These are phyloP conservation scores for Ascochyta viciae-villosae DNA, from an alignment of 2,329 filamentous ascomycete species.

Conservation along the genomic window DNA sequence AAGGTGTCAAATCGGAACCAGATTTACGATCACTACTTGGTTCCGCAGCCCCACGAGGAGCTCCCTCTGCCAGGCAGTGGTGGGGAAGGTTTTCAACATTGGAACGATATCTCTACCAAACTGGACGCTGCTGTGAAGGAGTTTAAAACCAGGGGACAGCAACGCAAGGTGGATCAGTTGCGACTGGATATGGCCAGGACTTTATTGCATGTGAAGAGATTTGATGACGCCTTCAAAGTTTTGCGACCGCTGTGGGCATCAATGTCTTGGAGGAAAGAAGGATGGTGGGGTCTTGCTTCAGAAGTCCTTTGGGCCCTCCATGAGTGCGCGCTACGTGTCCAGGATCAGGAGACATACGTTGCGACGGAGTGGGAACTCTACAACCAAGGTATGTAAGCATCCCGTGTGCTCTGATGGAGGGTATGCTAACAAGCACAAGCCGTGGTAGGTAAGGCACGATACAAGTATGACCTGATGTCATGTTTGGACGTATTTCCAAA, in stretches of 20 bases:
- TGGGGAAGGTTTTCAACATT: conserved; percentile 58
- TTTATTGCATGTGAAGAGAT: conserved; percentile 58
- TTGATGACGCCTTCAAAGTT: conserved; percentile 59
- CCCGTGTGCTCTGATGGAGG: too few relatives aligned
- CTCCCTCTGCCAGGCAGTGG: conserved; percentile 52
- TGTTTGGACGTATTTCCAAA: conserved; percentile 52
- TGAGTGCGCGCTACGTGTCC: conserved; percentile 57
- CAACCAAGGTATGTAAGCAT: conserved; percentile 34
- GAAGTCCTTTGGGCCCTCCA: conserved; percentile 62
- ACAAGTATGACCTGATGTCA: conserved; percentile 56
- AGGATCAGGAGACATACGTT: conserved; percentile 58
- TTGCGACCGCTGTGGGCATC: conserved; percentile 62
- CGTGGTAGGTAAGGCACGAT: conserved; percentile 41
- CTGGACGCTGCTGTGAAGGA: conserved; percentile 57
- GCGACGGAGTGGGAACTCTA: conserved; percentile 65
- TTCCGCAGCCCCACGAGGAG: conserved; percentile 65
- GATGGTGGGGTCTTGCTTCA: conserved; percentile 65
- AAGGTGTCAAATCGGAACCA: conserved; percentile 61
- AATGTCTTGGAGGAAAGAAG: conserved; percentile 65
- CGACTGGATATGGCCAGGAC: conserved; percentile 63
- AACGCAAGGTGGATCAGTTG: conserved; percentile 62
- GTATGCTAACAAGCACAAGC: conserved; percentile 32
- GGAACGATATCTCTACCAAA: conserved; percentile 56
- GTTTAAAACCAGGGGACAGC: conserved; percentile 61
- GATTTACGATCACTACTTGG: conserved; percentile 67